Evolutionary conservation across 768 basidiomycete species (phyloP).

Genomic region (Daedalea quercina): DNA sequence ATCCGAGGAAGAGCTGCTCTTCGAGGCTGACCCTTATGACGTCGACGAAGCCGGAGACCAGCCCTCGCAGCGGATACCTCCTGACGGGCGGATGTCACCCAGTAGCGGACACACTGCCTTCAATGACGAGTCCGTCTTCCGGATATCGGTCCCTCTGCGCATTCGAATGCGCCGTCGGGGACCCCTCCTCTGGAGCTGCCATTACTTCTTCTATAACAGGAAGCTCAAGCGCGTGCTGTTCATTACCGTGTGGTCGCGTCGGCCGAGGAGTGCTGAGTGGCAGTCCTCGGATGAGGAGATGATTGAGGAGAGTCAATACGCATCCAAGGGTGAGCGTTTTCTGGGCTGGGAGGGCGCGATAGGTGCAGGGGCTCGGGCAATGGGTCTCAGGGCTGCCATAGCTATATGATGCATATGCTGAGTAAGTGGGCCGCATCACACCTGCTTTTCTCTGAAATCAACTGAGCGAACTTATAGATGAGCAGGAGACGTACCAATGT

Average conservation of each 20-base stretch:
- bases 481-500: no score
- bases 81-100: constrained; percentile 17
- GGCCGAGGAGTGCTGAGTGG: constrained; percentile 49
- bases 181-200: constrained; percentile 89
- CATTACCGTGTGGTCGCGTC: constrained; percentile 86
- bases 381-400: constrained; percentile 41
- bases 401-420: not conserved
- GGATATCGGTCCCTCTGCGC: constrained; percentile 31
- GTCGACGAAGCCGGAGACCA: constrained; percentile 40
- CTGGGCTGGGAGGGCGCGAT: constrained; percentile 71
- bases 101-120: constrained; percentile 22
- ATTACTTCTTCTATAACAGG: constrained; percentile 95
- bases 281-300: constrained; percentile 25
- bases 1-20: constrained; percentile 58
- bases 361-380: constrained; percentile 77
- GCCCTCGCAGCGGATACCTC: constrained; percentile 1
- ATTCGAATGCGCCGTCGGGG: constrained; percentile 56
- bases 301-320: constrained; percentile 21
- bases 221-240: constrained; percentile 91
- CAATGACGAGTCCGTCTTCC: constrained; percentile 22
- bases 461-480: no score
- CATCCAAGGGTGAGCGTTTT: constrained; percentile 51
- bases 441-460: not conserved
- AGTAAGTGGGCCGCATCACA: not conserved
- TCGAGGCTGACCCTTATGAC: constrained; percentile 80